phyloP scores from a whole-genome alignment of 1,284 basidiomycete genomes.

The Rhodotorula mucilaginosa region DNA sequence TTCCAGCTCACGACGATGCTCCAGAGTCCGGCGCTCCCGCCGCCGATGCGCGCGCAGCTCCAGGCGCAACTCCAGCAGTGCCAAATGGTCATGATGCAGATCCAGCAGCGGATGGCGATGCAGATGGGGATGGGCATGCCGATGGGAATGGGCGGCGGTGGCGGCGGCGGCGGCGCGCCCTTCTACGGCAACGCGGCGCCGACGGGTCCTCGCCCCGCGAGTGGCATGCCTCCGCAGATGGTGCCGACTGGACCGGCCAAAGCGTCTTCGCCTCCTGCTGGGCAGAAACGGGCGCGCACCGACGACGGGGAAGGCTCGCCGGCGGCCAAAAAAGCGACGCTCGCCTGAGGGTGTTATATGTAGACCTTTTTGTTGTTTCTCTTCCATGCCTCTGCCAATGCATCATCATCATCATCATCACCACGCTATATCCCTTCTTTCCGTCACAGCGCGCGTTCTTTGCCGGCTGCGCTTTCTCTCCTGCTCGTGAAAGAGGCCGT shows the following conservation, averaged over 20 bases:
- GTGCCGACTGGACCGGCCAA: neutral
- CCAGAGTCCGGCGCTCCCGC: slow-evolving; percentile 42
- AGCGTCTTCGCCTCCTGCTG: neutral
- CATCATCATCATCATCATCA: no score
- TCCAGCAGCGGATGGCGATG: slow-evolving; percentile 14
- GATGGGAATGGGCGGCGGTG: slow-evolving; percentile 8
- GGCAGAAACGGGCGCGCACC: slow-evolving; percentile 21
- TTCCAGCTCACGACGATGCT: slow-evolving; percentile 37
- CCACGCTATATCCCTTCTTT: no score
- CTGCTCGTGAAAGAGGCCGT: no score
- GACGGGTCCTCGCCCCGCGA: neutral
- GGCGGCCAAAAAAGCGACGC: slow-evolving; percentile 16
- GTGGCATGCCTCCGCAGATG: slow-evolving; percentile 2
- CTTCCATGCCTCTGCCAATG: neutral
- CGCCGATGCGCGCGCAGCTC: slow-evolving; percentile 58
- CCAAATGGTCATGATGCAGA: slow-evolving; percentile 36
- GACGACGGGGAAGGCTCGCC: slow-evolving; percentile 15
- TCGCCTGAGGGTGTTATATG: neutral
- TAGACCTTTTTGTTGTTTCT: neutral
- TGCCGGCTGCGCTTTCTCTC: no score
- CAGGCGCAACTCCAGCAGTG: slow-evolving; percentile 45
- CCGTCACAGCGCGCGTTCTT: no score
- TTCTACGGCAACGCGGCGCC: slow-evolving; percentile 7
- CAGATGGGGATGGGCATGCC: neutral
- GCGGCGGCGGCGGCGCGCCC: no score